Base-by-base conservation (phyloP, 495 filamentous ascomycete genomes). In the Pseudomonodictys pantanalensis region DNA sequence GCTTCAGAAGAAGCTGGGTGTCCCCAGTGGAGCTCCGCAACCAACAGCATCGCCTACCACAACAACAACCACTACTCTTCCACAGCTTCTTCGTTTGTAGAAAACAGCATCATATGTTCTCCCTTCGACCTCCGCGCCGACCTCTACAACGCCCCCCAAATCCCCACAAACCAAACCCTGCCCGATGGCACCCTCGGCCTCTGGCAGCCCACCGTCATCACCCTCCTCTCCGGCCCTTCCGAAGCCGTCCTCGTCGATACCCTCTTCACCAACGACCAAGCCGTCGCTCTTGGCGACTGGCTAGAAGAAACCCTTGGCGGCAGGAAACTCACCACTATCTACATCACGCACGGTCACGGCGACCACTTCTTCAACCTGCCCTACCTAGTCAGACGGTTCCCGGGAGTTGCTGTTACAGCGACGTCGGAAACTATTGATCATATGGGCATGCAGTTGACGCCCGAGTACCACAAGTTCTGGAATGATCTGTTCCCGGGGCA, bases 321-420 rank as follows among this genome's bases (percentile, higher is more conserved):
- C 51, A 73, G 70, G 28, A 68, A 65, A 15, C 61, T 78, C 6
- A 68, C 54, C 0, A 63, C 69, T 11, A 69, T 80, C 22, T 78
- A 77, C 64, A 68, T 78, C 45, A 77, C 76, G 9, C 76, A 79
- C 52, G 75, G 73, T n/a, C 76, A 78, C 53, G 76, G 73, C 8
- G 75, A 80, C 62, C 75, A 80, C 48, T 80, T 68, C 59, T 77
- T 76, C 52, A 72, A 72, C 10, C 25, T 71, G 1, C 46, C 68
- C 0, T 22, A 60, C 7, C 52, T 80, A 6, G 18, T 61, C 5
- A 28, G 62, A 22, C 60, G 62, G 0, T 79, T 73, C 42, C 75
- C 75, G 1, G 52, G 61, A 0, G 62, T 62, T 0, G 43, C 58
- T 9, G 56, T 68, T 9, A 33, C 76, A 2, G 72, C 75, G 10